Evolutionary conservation across 305 asterid genomes (phyloP).

Genomic region (Fraxinus nigra): DNA sequence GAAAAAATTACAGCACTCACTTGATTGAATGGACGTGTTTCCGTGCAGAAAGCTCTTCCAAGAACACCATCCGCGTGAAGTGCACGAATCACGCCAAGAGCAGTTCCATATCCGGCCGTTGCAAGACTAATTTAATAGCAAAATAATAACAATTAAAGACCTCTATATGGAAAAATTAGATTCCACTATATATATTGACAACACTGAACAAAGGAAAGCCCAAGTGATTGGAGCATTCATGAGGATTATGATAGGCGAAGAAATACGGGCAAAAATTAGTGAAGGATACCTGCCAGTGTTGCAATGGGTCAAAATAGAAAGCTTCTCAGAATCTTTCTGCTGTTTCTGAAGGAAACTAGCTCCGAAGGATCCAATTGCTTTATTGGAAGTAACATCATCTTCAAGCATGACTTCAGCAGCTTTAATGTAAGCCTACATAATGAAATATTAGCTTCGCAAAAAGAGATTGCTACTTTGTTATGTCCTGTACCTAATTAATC

Average conservation of each 20-base stretch:
- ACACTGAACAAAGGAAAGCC: background rate
- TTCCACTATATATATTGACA: background rate
- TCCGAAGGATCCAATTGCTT: constrained; percentile 80
- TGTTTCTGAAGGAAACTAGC: constrained; percentile 57
- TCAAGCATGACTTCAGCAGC: constrained; percentile 82
- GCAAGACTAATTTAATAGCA: constrained; percentile 57
- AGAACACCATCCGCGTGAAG: constrained; percentile 64
- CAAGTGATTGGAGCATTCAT: background rate
- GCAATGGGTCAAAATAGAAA: constrained; percentile 88
- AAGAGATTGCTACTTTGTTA: background rate
- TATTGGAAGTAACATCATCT: constrained; percentile 87
- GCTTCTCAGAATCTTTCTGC: constrained; percentile 36
- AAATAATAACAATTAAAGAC: constrained; percentile 20
- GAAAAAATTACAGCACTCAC: constrained; percentile 35
- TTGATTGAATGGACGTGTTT: constrained; percentile 95
- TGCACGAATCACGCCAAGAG: constrained; percentile 90
- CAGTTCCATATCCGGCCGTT: constrained; percentile 98
- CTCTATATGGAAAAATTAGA: constrained; percentile 10
- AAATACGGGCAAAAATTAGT: background rate
- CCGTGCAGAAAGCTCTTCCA: constrained; percentile 87
- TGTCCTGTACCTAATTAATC: constrained; percentile 7
- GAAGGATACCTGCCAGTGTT: constrained; percentile 78
- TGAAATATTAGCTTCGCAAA: constrained; percentile 1
- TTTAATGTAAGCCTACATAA: constrained; percentile 60
- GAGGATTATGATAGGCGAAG: background rate